A percentile compares a stretch with the other conserved stretches of the same genome.
These are phyloP conservation scores for Suillus variegatus DNA, from an alignment of 768 basidiomycete genomes.

Conservation along the genomic window DNA sequence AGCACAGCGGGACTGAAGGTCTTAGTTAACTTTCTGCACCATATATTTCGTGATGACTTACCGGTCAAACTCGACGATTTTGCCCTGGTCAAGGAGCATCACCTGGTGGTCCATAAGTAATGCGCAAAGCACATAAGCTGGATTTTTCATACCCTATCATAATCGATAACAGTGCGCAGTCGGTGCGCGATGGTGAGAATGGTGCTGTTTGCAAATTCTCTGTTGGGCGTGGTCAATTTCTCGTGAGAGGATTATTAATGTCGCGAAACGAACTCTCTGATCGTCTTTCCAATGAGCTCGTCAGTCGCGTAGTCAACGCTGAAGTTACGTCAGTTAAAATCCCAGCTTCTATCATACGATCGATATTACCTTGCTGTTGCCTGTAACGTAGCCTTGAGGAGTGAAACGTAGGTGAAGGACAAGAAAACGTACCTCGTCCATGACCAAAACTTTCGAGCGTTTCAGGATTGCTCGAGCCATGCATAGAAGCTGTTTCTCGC, in stretches of 20 bases:
- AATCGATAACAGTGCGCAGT: conserved; percentile 79
- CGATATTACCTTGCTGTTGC: conserved; percentile 63
- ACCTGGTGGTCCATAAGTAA: conserved; percentile 44
- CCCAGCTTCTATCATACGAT: background rate
- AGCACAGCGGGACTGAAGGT: conserved; percentile 50
- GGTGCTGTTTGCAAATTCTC: conserved; percentile 79
- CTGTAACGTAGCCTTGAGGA: conserved; percentile 33
- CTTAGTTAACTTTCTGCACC: background rate
- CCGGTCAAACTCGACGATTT: conserved; percentile 75
- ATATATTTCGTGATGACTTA: conserved; percentile 22
- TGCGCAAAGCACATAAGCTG: conserved; percentile 4
- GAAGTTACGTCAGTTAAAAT: conserved; percentile 6
- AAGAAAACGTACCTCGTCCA: conserved; percentile 68
- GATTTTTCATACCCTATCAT: conserved; percentile 58
- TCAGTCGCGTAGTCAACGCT: conserved; percentile 88
- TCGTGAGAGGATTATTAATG: background rate
- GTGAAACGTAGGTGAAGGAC: background rate
- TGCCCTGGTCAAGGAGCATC: conserved; percentile 77
- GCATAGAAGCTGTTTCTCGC: conserved; percentile 84
- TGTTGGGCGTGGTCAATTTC: conserved; percentile 24
- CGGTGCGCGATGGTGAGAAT: conserved; percentile 85
- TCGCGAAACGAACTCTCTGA: conserved; percentile 59
- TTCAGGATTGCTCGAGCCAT: conserved; percentile 88
- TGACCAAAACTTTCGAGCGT: conserved; percentile 73
- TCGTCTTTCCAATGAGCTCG: conserved; percentile 81